These are phyloP conservation scores for Dimocarpus longan DNA, from an alignment of 345 rosid genomes.

Conservation along the genomic window DNA sequence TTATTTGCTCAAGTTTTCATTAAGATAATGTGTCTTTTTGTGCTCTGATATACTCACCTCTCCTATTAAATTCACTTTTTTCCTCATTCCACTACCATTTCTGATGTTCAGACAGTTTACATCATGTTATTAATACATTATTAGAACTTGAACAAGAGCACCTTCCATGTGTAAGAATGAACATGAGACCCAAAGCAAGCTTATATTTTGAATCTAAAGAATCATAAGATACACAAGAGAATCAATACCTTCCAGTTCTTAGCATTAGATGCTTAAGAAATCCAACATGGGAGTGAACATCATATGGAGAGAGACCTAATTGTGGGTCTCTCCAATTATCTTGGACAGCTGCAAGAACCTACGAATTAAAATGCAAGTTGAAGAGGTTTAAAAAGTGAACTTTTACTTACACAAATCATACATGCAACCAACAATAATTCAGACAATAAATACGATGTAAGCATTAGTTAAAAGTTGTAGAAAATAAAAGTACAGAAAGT, in stretches of 20 bases:
- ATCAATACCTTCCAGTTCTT: conserved; percentile 84
- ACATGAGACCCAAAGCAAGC: conserved; percentile 4
- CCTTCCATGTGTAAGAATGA: neutral
- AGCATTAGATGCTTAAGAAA: conserved; percentile 94
- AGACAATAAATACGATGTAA: neutral
- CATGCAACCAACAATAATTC: neutral
- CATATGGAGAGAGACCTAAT: conserved; percentile 76
- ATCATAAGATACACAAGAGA: neutral
- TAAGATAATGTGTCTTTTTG: neutral
- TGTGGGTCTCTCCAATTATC: conserved; percentile 82
- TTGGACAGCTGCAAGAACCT: conserved; percentile 88
- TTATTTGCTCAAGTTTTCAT: neutral
- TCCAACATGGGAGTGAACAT: conserved; percentile 79
- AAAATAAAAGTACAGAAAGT: neutral
- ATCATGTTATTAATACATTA: neutral
- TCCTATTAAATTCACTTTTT: neutral
- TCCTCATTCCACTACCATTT: neutral
- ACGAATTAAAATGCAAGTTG: conserved; percentile 16
- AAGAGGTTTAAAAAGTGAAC: conserved; percentile 12
- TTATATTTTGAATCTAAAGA: neutral
- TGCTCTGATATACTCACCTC: neutral
- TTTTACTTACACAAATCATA: neutral
- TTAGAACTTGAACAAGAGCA: neutral
- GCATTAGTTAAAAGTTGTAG: neutral
- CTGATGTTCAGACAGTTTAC: neutral